A percentile compares a stretch with the other conserved stretches of the same genome.
Conservation (phyloP, 768 basidiomycete genomes). For the Suillus weaverae region DNA sequence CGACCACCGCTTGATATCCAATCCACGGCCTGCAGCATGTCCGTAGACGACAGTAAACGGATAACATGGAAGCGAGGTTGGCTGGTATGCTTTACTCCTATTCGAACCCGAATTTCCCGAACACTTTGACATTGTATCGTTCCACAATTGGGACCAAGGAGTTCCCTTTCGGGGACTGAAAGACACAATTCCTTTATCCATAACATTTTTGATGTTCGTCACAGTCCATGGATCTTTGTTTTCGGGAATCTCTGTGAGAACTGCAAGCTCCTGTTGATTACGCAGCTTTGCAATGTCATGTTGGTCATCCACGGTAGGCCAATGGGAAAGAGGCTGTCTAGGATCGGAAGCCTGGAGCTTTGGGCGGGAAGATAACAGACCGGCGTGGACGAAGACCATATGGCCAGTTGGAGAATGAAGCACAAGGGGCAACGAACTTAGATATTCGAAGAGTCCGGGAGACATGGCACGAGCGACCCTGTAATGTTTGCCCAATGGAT, state of each 20-base stretch:
- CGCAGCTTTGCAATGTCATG: conserved; percentile 39
- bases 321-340: conserved; percentile 70
- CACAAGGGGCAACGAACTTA: conserved; percentile 67
- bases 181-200: conserved; percentile 38
- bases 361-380: conserved; percentile 75
- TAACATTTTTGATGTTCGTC: conserved; percentile 43
- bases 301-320: conserved; percentile 41
- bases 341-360: conserved; percentile 46
- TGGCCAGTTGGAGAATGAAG: conserved; percentile 77
- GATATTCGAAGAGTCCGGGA: conserved; percentile 62
- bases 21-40: conserved; percentile 75
- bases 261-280: conserved; percentile 60
- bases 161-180: conserved; percentile 44
- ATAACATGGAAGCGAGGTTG: conserved; percentile 53
- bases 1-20: conserved; percentile 82
- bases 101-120: conserved; percentile 54
- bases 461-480: conserved; percentile 68
- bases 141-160: conserved; percentile 82
- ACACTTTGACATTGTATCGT: conserved; percentile 59
- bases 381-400: conserved; percentile 79
- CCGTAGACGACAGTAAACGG: conserved; percentile 83
- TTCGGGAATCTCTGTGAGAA: conserved; percentile 70
- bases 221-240: conserved; percentile 77
- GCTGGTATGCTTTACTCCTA: conserved; percentile 17
- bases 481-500: conserved; percentile 76